Conservation (phyloP, 768 basidiomycete genomes). For the Boletus pseudo-olivaceus region DNA sequence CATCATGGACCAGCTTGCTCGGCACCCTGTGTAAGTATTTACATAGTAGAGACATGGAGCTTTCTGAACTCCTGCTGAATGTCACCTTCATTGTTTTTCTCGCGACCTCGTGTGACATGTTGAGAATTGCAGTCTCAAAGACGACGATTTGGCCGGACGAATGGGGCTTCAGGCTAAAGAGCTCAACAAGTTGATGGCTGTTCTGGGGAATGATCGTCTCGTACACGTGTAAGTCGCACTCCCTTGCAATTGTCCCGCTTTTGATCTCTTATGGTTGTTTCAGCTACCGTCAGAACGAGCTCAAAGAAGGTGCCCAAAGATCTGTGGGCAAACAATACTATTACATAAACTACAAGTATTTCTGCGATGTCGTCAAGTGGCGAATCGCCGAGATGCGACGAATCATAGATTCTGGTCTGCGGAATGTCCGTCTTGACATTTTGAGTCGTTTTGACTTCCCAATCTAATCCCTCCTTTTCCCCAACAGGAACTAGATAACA, state of each 20-base stretch:
- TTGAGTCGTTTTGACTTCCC: background rate
- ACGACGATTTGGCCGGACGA: conserved; percentile 88
- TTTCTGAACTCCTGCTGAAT: conserved; percentile 19
- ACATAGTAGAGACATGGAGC: conserved; percentile 23
- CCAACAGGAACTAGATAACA: conserved; percentile 86
- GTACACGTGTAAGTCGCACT: conserved; percentile 62
- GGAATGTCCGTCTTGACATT: conserved; percentile 59
- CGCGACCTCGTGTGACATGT: conserved; percentile 15
- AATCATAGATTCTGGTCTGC: conserved; percentile 82
- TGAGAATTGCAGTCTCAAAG: conserved; percentile 66
- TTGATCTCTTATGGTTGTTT: background rate
- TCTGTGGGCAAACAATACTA: conserved; percentile 90
- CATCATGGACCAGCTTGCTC: conserved; percentile 89
- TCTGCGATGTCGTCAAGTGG: conserved; percentile 98
- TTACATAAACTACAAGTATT: conserved; percentile 92
- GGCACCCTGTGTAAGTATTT: conserved; percentile 88
- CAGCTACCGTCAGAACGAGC: conserved; percentile 88
- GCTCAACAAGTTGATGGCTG: conserved; percentile 84
- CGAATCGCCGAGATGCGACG: conserved; percentile 89
- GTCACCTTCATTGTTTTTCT: conserved; percentile 6
- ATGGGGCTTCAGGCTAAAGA: conserved; percentile 90
- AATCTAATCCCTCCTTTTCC: background rate
- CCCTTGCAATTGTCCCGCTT: background rate
- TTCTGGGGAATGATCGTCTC: conserved; percentile 72
- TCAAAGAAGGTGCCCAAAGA: conserved; percentile 85